Conservation (phyloP, 1,284 basidiomycete species). For the Boletus holoroseus region DNA sequence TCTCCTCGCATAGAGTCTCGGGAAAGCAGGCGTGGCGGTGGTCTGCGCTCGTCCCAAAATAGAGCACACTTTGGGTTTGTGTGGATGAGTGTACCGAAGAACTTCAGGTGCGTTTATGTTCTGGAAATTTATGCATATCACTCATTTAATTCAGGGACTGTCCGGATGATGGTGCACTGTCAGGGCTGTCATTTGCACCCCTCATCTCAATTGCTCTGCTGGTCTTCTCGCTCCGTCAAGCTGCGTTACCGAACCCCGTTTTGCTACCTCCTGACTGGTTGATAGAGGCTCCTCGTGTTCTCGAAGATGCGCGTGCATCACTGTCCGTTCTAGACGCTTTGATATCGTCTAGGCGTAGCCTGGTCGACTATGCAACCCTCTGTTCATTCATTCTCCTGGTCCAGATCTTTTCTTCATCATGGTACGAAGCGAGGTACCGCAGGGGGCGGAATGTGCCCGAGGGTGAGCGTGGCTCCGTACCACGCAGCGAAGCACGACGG, state of each 20-base stretch:
- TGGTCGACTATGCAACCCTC: slow-evolving; percentile 74
- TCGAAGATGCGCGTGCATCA: slow-evolving; percentile 38
- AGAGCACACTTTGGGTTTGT: slow-evolving; percentile 62
- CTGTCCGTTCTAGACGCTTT: slow-evolving; percentile 57
- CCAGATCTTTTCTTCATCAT: slow-evolving; percentile 72
- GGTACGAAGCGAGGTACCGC: slow-evolving; percentile 56
- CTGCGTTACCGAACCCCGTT: slow-evolving; percentile 21
- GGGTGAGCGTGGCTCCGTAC: slow-evolving; percentile 67
- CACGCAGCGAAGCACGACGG: slow-evolving; percentile 62
- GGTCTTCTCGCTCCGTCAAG: slow-evolving; percentile 44
- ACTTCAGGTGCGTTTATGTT: slow-evolving; percentile 57
- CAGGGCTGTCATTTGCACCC: slow-evolving; percentile 73
- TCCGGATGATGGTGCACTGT: slow-evolving; percentile 78
- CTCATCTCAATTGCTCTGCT: slow-evolving; percentile 67
- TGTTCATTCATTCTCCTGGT: slow-evolving; percentile 74
- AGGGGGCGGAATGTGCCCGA: slow-evolving; percentile 43
- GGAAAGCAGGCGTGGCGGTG: slow-evolving; percentile 39
- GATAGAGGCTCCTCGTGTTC: slow-evolving; percentile 62
- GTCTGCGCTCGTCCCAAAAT: slow-evolving; percentile 28
- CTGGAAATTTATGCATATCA: slow-evolving; percentile 1
- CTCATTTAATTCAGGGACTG: slow-evolving; percentile 52
- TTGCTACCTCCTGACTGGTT: slow-evolving; percentile 61
- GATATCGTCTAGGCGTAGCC: slow-evolving; percentile 63
- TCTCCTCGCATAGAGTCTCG: slow-evolving; percentile 41
- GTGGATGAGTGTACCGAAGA: slow-evolving; percentile 88